These are phyloP conservation scores for Oryza meyeriana DNA, from an alignment of 176 grass and related monocot species.

Conservation along the genomic window DNA sequence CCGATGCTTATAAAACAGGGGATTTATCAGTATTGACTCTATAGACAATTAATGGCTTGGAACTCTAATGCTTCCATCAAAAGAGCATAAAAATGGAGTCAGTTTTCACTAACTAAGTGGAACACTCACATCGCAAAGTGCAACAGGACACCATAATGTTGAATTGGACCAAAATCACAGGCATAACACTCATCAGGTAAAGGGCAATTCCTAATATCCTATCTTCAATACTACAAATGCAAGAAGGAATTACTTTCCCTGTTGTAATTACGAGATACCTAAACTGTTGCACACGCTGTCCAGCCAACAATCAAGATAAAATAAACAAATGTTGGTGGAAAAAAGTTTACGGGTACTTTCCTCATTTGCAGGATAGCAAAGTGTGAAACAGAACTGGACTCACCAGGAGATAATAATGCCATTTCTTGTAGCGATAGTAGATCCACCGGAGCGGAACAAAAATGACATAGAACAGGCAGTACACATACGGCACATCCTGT, in stretches of 20 bases:
- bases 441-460: slow-evolving; percentile 97
- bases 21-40: background rate
- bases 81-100: background rate
- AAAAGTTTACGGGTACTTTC: background rate
- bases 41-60: background rate
- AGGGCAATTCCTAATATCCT: background rate
- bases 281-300: background rate
- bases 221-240: background rate
- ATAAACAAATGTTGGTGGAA: background rate
- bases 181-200: slow-evolving; percentile 1
- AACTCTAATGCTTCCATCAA: background rate
- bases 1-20: background rate
- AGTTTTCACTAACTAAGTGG: background rate
- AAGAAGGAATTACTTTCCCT: background rate
- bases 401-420: slow-evolving; percentile 97
- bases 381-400: slow-evolving; percentile 5
- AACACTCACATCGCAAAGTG: background rate
- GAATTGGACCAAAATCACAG: background rate
- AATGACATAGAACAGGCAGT: slow-evolving; percentile 88
- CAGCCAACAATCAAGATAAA: background rate
- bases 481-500: slow-evolving; percentile 89
- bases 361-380: background rate
- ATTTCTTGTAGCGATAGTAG: slow-evolving; percentile 98
- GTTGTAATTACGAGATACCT: background rate
- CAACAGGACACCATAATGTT: background rate